Evolutionary conservation across 768 basidiomycete genomes (phyloP), one percentile per base, ranked within the genome.

Genomic region (Mycena leptocephala): DNA sequence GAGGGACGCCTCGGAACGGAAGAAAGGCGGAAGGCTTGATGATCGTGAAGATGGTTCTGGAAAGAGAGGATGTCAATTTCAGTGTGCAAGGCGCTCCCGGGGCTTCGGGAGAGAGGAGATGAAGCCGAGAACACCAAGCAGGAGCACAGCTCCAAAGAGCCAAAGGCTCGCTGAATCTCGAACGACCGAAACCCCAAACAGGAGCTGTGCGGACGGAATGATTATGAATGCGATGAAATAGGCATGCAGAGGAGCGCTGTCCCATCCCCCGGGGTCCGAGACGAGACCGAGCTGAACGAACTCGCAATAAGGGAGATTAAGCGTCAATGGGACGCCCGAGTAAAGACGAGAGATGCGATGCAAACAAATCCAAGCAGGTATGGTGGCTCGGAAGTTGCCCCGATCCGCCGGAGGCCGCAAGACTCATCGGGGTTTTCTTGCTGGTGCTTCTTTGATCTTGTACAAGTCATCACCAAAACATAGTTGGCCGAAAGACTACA

Each of bases 71-170:
- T 37, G 67, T 69, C 67, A 58, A 69, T 41, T 58, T 69, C 67
- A 58, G 67, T 37, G 58, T 53, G 24, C 67, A 41, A 30, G 61
- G 55, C 39, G 55, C n/a, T 56, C 67, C 67, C 55, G 24, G 67
- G 53, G 26, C 39, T 58, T 39, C 28, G 55, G n/a, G n/a, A 55
- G 69, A 70, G 67, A 70, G 8, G 30, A 48, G 39, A 70, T 59
- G 69, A 70, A 46, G 56, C 69, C 69, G 35, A 59, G 33, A 70
- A 70, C 68, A 70, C 68, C 55, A 58, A 13, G 30, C 55, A 30
- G 56, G 58, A 70, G 69, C 39, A 43, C 70, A 55, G 70, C 70
- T 71, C 70, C 59, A 28, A 48, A 71, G 61, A 71, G 46, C 70
- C 70, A 30, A 63, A 62, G 61, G 70, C 70, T 63, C 70, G 61